These are phyloP conservation scores for Boletus patriciae DNA, from an alignment of 768 basidiomycete species.

Conservation along the genomic window DNA sequence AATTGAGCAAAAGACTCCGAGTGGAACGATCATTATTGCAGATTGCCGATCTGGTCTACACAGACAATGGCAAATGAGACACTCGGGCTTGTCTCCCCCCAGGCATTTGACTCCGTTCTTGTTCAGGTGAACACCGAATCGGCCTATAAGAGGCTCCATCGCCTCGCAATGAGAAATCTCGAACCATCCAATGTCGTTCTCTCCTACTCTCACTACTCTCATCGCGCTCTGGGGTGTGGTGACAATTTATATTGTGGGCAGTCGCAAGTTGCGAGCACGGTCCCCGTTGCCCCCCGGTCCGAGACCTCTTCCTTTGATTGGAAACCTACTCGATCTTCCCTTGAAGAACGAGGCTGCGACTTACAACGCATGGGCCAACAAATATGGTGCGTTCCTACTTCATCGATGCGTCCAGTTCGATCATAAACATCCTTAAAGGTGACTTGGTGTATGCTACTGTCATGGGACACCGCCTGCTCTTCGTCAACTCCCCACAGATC, in stretches of 20 bases:
- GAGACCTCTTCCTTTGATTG: constrained; percentile 49
- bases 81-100: constrained; percentile 6
- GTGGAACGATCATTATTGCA: not conserved
- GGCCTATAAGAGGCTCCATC: constrained; percentile 17
- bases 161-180: constrained; percentile 2
- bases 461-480: constrained; percentile 48
- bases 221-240: constrained; percentile 24
- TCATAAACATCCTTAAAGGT: constrained; percentile 30
- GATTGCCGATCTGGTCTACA: not conserved
- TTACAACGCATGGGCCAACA: constrained; percentile 44
- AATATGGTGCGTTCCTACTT: constrained; percentile 31
- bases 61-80: constrained; percentile 21
- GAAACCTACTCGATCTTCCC: constrained; percentile 52
- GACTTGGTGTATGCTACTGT: constrained; percentile 54
- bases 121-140: constrained; percentile 12
- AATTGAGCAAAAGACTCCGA: constrained; percentile 5
- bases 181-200: constrained; percentile 15
- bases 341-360: constrained; percentile 37
- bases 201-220: constrained; percentile 14
- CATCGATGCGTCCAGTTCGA: not conserved
- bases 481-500: constrained; percentile 47
- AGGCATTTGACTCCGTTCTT: constrained; percentile 4
- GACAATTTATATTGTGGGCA: constrained; percentile 19
- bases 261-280: constrained; percentile 8
- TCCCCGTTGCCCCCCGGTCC: constrained; percentile 57